Conservation (phyloP, 768 basidiomycete genomes). For the Sporobolomyces phaffii region DNA sequence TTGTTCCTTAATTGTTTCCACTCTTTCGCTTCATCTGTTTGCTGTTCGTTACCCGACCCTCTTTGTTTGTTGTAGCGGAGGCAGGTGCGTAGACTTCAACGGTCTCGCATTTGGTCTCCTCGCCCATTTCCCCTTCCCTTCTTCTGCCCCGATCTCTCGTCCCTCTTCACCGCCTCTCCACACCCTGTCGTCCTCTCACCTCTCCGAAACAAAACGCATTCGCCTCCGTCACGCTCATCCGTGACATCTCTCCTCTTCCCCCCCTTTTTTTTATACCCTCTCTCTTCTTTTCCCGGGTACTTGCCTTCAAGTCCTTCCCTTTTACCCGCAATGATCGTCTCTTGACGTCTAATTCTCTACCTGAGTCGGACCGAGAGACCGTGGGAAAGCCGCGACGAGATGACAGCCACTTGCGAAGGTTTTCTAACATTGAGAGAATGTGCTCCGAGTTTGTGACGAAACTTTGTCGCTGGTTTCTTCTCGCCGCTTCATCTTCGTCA, state of each 20-base stretch:
- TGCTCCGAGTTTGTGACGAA: too few relatives aligned
- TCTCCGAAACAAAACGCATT: background rate
- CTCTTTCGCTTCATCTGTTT: background rate
- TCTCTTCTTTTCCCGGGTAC: background rate
- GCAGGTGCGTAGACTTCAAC: background rate
- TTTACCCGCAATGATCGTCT: too few relatives aligned
- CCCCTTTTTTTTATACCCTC: background rate
- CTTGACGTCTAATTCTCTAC: too few relatives aligned
- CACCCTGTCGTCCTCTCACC: background rate
- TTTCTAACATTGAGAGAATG: too few relatives aligned
- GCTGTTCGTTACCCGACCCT: too few relatives aligned
- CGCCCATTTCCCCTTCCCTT: background rate
- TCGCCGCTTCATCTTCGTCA: too few relatives aligned
- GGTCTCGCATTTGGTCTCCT: background rate
- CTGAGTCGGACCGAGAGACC: too few relatives aligned
- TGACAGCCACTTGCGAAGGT: too few relatives aligned
- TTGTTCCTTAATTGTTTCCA: background rate
- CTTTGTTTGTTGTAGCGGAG: slow-evolving; percentile 5
- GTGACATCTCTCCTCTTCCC: background rate
- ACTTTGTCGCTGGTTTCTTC: too few relatives aligned
- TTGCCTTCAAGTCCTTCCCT: too few relatives aligned
- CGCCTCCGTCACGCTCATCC: slow-evolving; percentile 12
- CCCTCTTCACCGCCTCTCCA: background rate
- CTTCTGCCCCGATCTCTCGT: background rate
- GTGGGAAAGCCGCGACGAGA: too few relatives aligned